These are phyloP conservation scores for Kluyveromyces wickerhamii DNA, from an alignment of 805 yeast species.

Conservation along the genomic window DNA sequence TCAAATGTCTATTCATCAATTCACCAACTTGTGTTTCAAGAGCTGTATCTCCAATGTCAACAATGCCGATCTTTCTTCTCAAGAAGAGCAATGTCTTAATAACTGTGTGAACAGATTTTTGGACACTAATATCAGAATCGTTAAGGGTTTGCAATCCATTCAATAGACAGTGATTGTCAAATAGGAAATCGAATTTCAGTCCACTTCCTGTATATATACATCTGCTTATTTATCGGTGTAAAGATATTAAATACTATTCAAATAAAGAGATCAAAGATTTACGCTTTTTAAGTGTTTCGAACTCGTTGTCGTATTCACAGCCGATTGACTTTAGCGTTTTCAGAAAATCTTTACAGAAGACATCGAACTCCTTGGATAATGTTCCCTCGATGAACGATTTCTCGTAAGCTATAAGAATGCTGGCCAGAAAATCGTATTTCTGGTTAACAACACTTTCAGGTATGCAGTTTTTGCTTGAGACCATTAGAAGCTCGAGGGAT, in stretches of 20 bases:
- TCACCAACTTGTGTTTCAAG: slow-evolving; percentile 86
- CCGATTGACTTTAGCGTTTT: slow-evolving; percentile 9
- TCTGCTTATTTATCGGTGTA: no score
- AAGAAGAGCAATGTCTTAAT: slow-evolving; percentile 65
- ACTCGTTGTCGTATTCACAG: slow-evolving; percentile 10
- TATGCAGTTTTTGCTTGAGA: slow-evolving; percentile 11
- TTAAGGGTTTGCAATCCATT: slow-evolving; percentile 39
- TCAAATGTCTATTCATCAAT: slow-evolving; percentile 76
- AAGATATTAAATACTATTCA: neutral
- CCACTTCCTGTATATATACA: neutral
- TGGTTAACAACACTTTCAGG: slow-evolving; percentile 18
- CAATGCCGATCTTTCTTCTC: slow-evolving; percentile 40
- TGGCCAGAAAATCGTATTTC: slow-evolving; percentile 20
- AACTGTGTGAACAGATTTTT: slow-evolving; percentile 81
- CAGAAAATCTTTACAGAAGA: slow-evolving; percentile 1
- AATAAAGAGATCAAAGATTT: neutral
- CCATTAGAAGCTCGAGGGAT: slow-evolving; percentile 10
- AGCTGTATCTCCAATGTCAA: slow-evolving; percentile 56
- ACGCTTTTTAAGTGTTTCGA: neutral
- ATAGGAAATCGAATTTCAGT: no score
- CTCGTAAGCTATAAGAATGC: slow-evolving; percentile 14
- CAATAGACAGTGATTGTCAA: no score
- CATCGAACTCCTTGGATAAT: slow-evolving; percentile 3
- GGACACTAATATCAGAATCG: slow-evolving; percentile 81
- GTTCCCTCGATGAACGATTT: slow-evolving; percentile 24